Evolutionary conservation across 495 filamentous ascomycete species (phyloP), one percentile per base, ranked within the genome.

Genomic region (Rhypophila decipiens): DNA sequence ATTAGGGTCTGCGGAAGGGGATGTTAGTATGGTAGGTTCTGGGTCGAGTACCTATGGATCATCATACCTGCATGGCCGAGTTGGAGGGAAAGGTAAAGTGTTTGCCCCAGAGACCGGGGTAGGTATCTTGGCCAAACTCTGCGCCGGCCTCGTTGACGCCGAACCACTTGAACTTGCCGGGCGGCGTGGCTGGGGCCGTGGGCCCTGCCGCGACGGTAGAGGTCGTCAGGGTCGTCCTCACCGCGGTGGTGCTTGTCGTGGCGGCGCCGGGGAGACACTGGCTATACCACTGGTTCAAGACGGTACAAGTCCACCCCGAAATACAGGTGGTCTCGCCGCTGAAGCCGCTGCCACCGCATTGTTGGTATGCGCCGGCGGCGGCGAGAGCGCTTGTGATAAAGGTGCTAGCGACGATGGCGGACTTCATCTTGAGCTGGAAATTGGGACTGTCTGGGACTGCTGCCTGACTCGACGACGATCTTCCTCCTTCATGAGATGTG

Each of bases 11-110:
- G 20, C 0, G n/a, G 21, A 7, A 19, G 17, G 40, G 38, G 19
- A 49, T 50, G 3, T 49, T 11, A 46, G 42, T 24, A 37, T 22
- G 29, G 15, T 5, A 19, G 17, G 18, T n/a, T 21, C n/a, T n/a
- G n/a, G 12, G 3, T 9, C 12, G 19, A 11, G 0, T 21, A 39
- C 34, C 15, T 4, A 12, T 3, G 13, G 13, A 18, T 7, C 9
- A 24, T 24, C 24, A 4, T 27, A 76, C 72, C 48, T 66, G 53
- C 29, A 77, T 67, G 50, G 73, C 61, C 20, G 62, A 48, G 18
- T 66, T 66, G 20, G 66, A 66, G 4, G 79, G 79, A 71, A 77
- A 85, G 48, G 62, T 78, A 57, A 83, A 85, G 49, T 83, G 65
- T 0, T 57, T 79, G 37, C 75, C 78, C 51, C 76, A 66, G 5